These are phyloP conservation scores for Viola pubescens DNA, from an alignment of 441 rosid genomes.

Conservation along the genomic window DNA sequence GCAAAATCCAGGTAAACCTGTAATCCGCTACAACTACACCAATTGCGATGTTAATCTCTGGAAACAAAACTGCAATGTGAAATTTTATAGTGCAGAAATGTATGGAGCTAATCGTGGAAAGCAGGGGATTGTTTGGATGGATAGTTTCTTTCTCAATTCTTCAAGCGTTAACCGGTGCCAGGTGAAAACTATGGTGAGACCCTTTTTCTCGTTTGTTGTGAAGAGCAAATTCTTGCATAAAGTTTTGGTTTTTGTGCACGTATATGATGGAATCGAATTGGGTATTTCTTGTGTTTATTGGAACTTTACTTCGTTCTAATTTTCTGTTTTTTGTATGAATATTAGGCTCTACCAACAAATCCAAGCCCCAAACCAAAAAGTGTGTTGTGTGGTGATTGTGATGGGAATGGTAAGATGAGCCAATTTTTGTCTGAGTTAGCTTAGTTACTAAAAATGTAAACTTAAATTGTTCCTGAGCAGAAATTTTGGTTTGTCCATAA, in stretches of 20 bases:
- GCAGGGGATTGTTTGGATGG: slow-evolving; percentile 14
- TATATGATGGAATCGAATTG: not conserved
- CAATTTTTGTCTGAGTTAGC: not conserved
- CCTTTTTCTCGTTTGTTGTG: not conserved
- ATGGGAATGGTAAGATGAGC: slow-evolving; percentile 38
- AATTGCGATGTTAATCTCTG: too few relatives aligned
- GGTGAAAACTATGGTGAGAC: slow-evolving; percentile 25
- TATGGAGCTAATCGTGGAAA: not conserved
- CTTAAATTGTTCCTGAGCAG: not conserved
- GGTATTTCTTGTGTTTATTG: not conserved
- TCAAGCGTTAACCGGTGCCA: slow-evolving; percentile 4
- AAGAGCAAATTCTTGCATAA: not conserved
- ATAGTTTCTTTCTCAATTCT: slow-evolving; percentile 1
- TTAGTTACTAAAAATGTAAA: too few relatives aligned
- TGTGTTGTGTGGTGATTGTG: slow-evolving; percentile 41
- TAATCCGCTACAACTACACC: not conserved
- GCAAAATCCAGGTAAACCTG: slow-evolving; percentile 16
- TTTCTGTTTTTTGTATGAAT: not conserved
- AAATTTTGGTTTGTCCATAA: not conserved
- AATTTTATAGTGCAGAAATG: slow-evolving; percentile 12
- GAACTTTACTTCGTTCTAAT: not conserved
- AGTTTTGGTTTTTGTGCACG: not conserved
- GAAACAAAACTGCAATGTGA: too few relatives aligned
- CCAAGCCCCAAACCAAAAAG: slow-evolving; percentile 34
- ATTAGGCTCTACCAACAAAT: slow-evolving; percentile 29